phyloP scores from a whole-genome alignment of 2,329 filamentous ascomycete species.

The Monilinia vaccinii-corymbosi region DNA sequence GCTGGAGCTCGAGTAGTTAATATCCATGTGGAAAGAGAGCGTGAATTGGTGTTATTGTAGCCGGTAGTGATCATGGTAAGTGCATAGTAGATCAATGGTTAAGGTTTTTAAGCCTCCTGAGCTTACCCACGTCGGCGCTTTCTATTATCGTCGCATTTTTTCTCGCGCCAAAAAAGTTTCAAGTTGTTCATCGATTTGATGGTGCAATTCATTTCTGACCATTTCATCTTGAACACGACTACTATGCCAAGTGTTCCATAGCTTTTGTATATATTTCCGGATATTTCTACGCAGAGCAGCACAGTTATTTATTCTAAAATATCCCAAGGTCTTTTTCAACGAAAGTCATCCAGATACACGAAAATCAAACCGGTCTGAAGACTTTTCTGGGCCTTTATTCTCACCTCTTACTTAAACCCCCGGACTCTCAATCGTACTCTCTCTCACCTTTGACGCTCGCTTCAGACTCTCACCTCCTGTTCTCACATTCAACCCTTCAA shows the following conservation, averaged over 20 bases:
- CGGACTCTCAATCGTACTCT: too few relatives aligned
- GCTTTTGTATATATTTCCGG: not conserved
- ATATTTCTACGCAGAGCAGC: not conserved
- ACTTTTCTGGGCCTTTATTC: not conserved
- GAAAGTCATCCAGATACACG: not conserved
- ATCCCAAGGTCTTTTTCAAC: not conserved
- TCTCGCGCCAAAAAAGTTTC: not conserved
- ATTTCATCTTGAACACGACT: not conserved
- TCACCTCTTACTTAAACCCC: not conserved
- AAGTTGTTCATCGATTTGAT: not conserved
- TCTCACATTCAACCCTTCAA: too few relatives aligned
- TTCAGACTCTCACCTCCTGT: too few relatives aligned
- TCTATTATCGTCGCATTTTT: not conserved
- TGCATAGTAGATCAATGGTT: not conserved
- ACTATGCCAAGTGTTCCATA: not conserved
- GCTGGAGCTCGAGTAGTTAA: not conserved
- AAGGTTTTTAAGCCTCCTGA: not conserved
- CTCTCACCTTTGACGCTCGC: too few relatives aligned
- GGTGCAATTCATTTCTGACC: not conserved
- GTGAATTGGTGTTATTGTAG: too few relatives aligned
- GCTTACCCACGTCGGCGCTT: not conserved
- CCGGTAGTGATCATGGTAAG: not conserved
- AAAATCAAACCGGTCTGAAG: not conserved
- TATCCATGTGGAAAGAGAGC: too few relatives aligned
- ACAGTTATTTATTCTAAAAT: not conserved